These are phyloP conservation scores for Tripidium arundinaceum DNA, from an alignment of 202 grass and related monocot genomes.

Conservation along the genomic window DNA sequence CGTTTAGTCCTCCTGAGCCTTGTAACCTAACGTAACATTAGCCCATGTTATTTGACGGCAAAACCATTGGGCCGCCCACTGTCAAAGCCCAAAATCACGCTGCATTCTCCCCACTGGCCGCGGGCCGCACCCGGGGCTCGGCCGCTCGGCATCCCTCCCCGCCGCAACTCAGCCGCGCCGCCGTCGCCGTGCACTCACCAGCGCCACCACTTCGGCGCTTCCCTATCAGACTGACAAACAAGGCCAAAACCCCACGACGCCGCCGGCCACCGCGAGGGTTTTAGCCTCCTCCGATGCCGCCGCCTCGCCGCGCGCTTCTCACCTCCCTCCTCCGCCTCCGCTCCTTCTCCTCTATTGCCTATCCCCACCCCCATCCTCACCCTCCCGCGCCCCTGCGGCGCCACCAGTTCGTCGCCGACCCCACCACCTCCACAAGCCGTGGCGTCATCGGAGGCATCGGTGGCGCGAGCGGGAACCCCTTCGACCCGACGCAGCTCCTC, in stretches of 20 bases:
- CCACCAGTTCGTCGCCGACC: conserved; percentile 37
- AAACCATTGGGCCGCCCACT: background rate
- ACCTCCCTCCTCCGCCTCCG: conserved; percentile 34
- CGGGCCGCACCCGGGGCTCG: background rate
- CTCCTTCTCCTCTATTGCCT: conserved; percentile 38
- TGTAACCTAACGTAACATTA: background rate
- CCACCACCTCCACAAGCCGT: conserved; percentile 22
- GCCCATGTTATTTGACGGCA: background rate
- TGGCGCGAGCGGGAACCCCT: conserved; percentile 19
- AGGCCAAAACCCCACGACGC: conserved; percentile 27
- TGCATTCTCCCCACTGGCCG: background rate
- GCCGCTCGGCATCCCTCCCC: background rate
- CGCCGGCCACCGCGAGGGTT: conserved; percentile 46
- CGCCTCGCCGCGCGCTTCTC: conserved; percentile 32
- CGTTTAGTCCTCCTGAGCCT: too few species aligned
- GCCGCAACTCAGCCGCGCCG: background rate
- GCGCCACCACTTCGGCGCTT: background rate
- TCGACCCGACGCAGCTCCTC: conserved; percentile 73
- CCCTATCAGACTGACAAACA: background rate
- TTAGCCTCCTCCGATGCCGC: conserved; percentile 44
- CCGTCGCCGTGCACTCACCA: background rate
- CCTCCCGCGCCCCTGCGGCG: conserved; percentile 18
- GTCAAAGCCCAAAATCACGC: background rate
- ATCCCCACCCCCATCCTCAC: background rate
- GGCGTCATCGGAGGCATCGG: background rate